Base-by-base conservation (phyloP, 2,329 filamentous ascomycete species). In the Hypoxylon sp. region DNA sequence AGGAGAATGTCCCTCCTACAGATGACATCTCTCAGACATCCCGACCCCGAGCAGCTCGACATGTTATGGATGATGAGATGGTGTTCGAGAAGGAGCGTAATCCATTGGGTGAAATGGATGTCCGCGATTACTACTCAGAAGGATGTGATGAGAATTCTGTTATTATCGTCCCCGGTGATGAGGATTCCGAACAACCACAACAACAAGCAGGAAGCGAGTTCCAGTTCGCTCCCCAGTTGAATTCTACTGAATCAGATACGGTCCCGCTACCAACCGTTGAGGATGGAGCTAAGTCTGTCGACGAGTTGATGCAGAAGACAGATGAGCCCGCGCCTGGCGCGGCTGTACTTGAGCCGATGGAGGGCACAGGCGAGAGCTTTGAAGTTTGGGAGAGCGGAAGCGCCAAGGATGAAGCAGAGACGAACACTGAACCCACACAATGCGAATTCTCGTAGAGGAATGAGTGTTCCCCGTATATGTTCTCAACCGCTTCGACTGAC, bases 1-100 rank as follows among this genome's bases (percentile, higher is more conserved):
- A 99, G 84, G 95, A 99, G 83, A 99, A 99, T 77, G 89, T 97
- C 17, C 92, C 95, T 3, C 95, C 95, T 1, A 78, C 82, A 2
- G 87, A 88, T 61, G 90, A 92, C 50, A 79, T 91, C 42, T 88
- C 87, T 29, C 86, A 91, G 75, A 89, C 87, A 0, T 82, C 82
- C 14, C 73, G 74, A 22, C 75, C 79, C 1, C 77, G 78, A 0
- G 73, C 76, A n/a, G 70, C 79, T 24, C 77, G 80, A n/a, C 72
- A 78, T 8, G 71, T 73, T 22, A 71, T 76, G 22, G 74, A 76
- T 1, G 86, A 89, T 54, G 83, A 85, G 64, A 90, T 90, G 84
- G 78, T 87, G 17, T 83, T 91, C 24, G 90, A 92, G 74, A 87
- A 90, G 78, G 82, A 88, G 74, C 87, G 92, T 24, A 82, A 85